phyloP scores from a whole-genome alignment of 176 grass and related monocot species.

The Cenchrus purpureus region DNA sequence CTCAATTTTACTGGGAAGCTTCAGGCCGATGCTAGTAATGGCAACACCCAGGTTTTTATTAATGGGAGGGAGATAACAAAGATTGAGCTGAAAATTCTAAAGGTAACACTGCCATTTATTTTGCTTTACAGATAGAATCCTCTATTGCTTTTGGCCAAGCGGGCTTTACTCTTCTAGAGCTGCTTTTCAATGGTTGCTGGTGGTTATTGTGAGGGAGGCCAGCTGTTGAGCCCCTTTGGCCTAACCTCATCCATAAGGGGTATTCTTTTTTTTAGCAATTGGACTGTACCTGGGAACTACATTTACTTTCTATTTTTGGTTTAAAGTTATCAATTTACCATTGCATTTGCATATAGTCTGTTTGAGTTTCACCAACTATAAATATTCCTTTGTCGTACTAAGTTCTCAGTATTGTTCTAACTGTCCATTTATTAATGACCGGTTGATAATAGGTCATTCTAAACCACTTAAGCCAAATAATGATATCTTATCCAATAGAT shows the following conservation, averaged over 20 bases:
- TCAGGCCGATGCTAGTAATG: slow-evolving; percentile 78
- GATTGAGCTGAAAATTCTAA: slow-evolving; percentile 76
- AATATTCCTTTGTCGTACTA: neutral
- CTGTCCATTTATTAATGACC: neutral
- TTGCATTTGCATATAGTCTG: neutral
- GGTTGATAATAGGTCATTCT: neutral
- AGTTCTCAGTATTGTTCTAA: neutral
- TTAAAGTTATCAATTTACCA: neutral
- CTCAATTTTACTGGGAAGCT: slow-evolving; percentile 91
- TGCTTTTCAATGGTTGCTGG: slow-evolving; percentile 21
- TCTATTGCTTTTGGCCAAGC: neutral
- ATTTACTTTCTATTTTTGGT: slow-evolving; percentile 20
- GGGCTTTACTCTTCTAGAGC: slow-evolving; percentile 31
- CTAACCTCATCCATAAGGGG: neutral
- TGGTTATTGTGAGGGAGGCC: neutral
- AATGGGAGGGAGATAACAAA: slow-evolving; percentile 96
- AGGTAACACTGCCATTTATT: slow-evolving; percentile 53
- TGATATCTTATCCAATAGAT: neutral
- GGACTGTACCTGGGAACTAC: neutral
- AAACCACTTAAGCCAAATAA: slow-evolving; percentile 7
- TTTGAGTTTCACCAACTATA: slow-evolving; percentile 11
- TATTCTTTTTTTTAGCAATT: neutral
- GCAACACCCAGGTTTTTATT: slow-evolving; percentile 88
- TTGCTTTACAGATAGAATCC: slow-evolving; percentile 11
- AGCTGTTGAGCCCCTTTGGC: slow-evolving; percentile 9